Evolutionary conservation across 441 rosid species (phyloP).

Genomic region (Euphorbia schlechtendalii): DNA sequence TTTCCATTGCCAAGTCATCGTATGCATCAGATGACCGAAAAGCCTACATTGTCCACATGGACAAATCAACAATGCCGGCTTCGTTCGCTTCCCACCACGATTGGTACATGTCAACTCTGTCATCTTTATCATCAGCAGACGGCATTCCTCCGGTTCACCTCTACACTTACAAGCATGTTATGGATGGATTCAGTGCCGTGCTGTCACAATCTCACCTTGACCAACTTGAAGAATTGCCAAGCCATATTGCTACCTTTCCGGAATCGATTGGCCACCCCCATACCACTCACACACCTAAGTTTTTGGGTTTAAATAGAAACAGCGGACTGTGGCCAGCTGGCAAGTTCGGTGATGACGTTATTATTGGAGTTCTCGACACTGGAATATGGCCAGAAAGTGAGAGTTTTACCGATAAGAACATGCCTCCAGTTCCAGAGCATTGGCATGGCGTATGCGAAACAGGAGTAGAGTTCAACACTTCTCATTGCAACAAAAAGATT

Average conservation of each 20-base stretch:
- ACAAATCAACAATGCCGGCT: constrained; percentile 27
- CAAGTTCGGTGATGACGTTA: constrained; percentile 63
- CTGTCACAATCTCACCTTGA: constrained; percentile 35
- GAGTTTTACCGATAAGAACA: constrained; percentile 61
- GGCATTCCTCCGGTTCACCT: constrained; percentile 30
- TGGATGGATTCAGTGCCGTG: constrained; percentile 44
- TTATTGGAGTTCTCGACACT: constrained; percentile 62
- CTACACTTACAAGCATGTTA: constrained; percentile 40
- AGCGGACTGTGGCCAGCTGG: constrained; percentile 66
- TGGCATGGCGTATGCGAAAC: constrained; percentile 65
- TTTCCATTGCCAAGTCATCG: constrained; percentile 6
- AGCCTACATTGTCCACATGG: constrained; percentile 26
- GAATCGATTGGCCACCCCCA: constrained; percentile 58
- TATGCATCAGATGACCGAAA: constrained; percentile 11
- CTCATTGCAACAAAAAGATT: constrained; percentile 50
- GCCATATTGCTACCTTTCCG: constrained; percentile 37
- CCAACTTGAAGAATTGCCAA: constrained; percentile 23
- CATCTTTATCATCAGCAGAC: constrained; percentile 27
- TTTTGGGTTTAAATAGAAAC: constrained; percentile 53
- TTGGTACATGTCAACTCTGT: constrained; percentile 40
- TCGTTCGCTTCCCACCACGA: constrained; percentile 30
- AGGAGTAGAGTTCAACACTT: constrained; percentile 38
- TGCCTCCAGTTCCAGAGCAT: constrained; percentile 52
- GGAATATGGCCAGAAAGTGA: constrained; percentile 75
- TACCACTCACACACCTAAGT: constrained; percentile 70